Percentiles rank a stretch among this genome's conserved stretches.
phyloP scores from a whole-genome alignment of 371 early-diverging fungal species.

The Funneliformis caledonium region DNA sequence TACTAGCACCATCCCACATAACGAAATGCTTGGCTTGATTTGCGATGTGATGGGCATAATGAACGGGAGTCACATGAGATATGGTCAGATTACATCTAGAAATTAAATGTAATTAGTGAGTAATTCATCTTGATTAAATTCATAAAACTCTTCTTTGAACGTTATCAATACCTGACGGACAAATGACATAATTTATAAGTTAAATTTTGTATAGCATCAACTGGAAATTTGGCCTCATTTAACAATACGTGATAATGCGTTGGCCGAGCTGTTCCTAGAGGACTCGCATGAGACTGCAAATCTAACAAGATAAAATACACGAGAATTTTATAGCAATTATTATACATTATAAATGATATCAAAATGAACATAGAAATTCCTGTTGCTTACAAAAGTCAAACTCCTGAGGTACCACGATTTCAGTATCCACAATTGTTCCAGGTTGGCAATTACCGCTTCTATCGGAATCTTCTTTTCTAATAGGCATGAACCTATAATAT shows the following conservation, averaged over 20 bases:
- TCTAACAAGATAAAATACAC: slow-evolving; percentile 4
- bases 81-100: slow-evolving; percentile 28
- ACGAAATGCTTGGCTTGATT: slow-evolving; percentile 22
- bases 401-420: slow-evolving; percentile 79
- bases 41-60: slow-evolving; percentile 27
- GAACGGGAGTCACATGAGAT: slow-evolving; percentile 24
- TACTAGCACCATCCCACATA: background rate
- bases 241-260: slow-evolving; percentile 72
- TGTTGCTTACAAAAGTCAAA: slow-evolving; percentile 81
- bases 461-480: slow-evolving; percentile 63
- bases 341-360: background rate
- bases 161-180: slow-evolving; percentile 4
- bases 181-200: slow-evolving; percentile 23
- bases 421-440: slow-evolving; percentile 93
- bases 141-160: background rate
- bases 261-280: slow-evolving; percentile 79
- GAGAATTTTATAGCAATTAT: background rate
- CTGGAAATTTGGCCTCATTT: slow-evolving; percentile 67
- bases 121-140: background rate
- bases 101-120: background rate
- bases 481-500: slow-evolving; percentile 80
- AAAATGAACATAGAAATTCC: background rate
- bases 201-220: slow-evolving; percentile 45
- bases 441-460: slow-evolving; percentile 76
- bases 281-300: slow-evolving; percentile 72